phyloP scores from a whole-genome alignment of 768 basidiomycete species.

The Crucibulum laeve region DNA sequence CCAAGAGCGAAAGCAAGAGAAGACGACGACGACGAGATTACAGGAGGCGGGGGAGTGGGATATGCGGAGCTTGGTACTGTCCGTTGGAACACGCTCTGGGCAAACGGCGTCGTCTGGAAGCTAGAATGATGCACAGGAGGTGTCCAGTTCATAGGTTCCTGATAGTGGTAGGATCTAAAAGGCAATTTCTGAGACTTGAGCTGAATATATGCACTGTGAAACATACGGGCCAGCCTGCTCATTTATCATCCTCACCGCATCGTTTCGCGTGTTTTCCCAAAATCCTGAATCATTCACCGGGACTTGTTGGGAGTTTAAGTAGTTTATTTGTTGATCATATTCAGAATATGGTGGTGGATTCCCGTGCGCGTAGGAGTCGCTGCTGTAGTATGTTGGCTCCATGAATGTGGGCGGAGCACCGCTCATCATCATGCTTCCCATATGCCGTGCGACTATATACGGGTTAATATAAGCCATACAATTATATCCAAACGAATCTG shows the following conservation, averaged over 20 bases:
- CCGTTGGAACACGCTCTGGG: conserved; percentile 63
- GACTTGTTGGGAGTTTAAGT: conserved; percentile 45
- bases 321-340: conserved; percentile 58
- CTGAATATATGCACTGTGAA: conserved; percentile 15
- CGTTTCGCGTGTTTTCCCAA: conserved; percentile 62
- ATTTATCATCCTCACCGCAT: conserved; percentile 56
- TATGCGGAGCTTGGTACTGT: conserved; percentile 59
- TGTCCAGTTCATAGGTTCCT: conserved; percentile 37
- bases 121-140: conserved; percentile 37
- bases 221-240: conserved; percentile 49
- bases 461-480: conserved; percentile 8
- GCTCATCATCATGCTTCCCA: conserved; percentile 53
- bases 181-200: conserved; percentile 11
- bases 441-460: conserved; percentile 57
- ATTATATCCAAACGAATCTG: conserved; percentile 9
- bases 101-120: conserved; percentile 53
- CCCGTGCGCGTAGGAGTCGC: conserved; percentile 26
- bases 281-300: conserved; percentile 46
- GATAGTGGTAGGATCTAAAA: conserved; percentile 37
- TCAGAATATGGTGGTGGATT: conserved; percentile 60
- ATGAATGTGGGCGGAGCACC: conserved; percentile 61
- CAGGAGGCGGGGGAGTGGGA: conserved; percentile 69
- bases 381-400: conserved; percentile 50
- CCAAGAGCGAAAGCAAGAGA: conserved; percentile 76
- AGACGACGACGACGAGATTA: conserved; percentile 61